Conservation (phyloP, 305 asterid genomes). For the Coffea humblotiana region DNA sequence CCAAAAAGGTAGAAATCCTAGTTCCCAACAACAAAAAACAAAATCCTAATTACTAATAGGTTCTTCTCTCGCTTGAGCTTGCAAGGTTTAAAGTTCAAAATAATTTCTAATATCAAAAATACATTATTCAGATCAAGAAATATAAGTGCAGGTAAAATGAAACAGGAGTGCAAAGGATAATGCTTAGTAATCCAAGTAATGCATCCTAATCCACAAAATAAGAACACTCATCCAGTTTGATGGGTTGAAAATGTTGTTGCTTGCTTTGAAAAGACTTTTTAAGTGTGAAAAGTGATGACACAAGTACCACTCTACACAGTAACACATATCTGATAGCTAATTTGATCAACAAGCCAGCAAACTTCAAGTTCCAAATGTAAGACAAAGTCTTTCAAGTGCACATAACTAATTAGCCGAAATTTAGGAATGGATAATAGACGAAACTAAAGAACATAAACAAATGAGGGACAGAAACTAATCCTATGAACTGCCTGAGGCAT, state of each 20-base stretch:
- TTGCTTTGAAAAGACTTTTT: not conserved
- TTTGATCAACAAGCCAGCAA: not conserved
- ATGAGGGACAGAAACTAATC: not conserved
- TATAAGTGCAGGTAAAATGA: not conserved
- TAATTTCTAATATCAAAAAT: not conserved
- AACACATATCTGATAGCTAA: not conserved
- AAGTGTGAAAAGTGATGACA: not conserved
- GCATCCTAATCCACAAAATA: not conserved
- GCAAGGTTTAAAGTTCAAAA: not conserved
- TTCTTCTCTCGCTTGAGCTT: not conserved
- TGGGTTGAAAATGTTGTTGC: not conserved
- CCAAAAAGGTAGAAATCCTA: not conserved
- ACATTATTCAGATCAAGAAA: not conserved
- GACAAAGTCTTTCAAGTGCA: not conserved
- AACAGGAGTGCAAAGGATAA: not conserved
- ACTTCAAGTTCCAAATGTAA: not conserved
- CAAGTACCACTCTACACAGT: not conserved
- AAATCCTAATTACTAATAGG: not conserved
- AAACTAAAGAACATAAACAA: not conserved
- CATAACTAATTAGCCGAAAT: not conserved
- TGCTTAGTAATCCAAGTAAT: not conserved
- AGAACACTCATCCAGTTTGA: not conserved
- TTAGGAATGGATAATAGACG: not conserved
- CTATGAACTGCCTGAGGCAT: not conserved
- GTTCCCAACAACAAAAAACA: not conserved